Percentiles rank a stretch among this genome's conserved stretches.
Conservation (phyloP, 768 basidiomycete genomes). For the Termitomyces sp. region DNA sequence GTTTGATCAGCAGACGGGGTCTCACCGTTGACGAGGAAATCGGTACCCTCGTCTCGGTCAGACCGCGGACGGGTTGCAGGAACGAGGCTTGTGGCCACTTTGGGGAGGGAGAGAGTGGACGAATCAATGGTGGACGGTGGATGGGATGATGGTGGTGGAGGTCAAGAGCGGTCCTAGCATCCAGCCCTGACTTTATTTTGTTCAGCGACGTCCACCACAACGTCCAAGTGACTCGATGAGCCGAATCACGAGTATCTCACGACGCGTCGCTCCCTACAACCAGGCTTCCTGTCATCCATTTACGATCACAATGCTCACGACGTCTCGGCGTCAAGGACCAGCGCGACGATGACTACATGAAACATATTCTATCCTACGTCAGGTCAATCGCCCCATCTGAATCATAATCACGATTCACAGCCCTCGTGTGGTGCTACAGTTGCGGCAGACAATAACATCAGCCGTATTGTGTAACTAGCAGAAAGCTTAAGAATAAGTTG, state of each 20-base stretch:
- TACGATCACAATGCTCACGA: not conserved
- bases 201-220: constrained; percentile 14
- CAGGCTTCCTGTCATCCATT: no score
- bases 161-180: constrained; percentile 6
- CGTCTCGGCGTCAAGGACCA: not conserved
- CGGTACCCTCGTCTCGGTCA: constrained; percentile 53
- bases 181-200: constrained; percentile 13
- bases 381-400: not conserved
- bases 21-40: constrained; percentile 31
- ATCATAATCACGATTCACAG: not conserved
- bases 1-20: constrained; percentile 13
- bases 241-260: constrained; percentile 22
- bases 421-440: not conserved
- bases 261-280: constrained; percentile 1
- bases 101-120: constrained; percentile 45
- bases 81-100: constrained; percentile 45
- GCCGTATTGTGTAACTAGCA: not conserved
- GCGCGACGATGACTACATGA: not conserved
- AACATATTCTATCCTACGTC: not conserved
- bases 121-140: constrained; percentile 58
- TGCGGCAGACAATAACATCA: no score
- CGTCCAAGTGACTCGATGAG: constrained; percentile 16
- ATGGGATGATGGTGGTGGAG: constrained; percentile 9
- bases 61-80: constrained; percentile 64
- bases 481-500: not conserved